Evolutionary conservation across 2,329 filamentous ascomycete species (phyloP).

Genomic region (Claviceps digitariae): DNA sequence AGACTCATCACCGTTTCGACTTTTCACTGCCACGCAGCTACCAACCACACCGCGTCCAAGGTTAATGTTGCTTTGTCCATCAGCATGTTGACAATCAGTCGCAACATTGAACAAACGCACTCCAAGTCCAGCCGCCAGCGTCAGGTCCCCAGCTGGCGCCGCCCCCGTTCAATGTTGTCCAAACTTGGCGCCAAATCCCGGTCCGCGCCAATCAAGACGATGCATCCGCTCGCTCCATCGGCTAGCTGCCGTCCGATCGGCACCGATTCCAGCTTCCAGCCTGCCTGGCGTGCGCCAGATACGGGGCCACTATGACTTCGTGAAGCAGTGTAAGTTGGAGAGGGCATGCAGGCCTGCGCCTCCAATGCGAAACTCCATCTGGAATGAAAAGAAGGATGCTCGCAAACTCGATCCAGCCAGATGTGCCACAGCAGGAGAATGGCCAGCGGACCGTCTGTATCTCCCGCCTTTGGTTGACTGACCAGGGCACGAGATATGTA

Average conservation of each 20-base stretch:
- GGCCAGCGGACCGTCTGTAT: background rate
- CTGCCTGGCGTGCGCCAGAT: background rate
- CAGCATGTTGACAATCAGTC: background rate
- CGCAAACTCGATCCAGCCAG: too few relatives aligned
- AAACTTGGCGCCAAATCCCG: slow-evolving; percentile 3
- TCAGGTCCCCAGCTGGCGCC: background rate
- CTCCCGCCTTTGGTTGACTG: background rate
- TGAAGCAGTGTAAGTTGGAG: background rate
- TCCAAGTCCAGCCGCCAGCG: background rate
- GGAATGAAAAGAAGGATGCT: too few relatives aligned
- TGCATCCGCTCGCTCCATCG: slow-evolving; percentile 1
- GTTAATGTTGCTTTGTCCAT: background rate
- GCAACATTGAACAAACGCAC: background rate
- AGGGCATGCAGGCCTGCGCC: background rate
- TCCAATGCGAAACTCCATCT: background rate
- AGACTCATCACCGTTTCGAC: background rate
- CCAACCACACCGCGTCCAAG: background rate
- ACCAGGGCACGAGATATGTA: background rate
- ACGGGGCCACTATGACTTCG: slow-evolving; percentile 2
- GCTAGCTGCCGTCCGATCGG: slow-evolving; percentile 4
- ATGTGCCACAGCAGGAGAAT: background rate
- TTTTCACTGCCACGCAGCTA: background rate
- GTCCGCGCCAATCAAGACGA: slow-evolving; percentile 2
- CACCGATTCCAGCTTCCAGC: background rate
- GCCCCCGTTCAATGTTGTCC: background rate